These are phyloP conservation scores for Sporisorium sorghi DNA, from an alignment of 1,284 basidiomycete genomes.

Conservation along the genomic window DNA sequence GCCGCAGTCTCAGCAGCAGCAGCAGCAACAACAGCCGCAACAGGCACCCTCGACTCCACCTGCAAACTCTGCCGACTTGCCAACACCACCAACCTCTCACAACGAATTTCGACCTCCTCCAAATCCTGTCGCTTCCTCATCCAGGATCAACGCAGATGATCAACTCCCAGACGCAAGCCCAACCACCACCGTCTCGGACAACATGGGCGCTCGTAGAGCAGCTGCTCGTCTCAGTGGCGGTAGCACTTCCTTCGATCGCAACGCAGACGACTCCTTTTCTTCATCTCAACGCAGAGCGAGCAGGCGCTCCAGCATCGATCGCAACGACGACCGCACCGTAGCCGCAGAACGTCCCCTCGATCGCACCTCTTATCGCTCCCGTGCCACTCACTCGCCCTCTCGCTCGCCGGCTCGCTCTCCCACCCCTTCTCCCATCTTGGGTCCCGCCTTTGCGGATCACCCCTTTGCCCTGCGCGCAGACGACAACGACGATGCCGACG, in stretches of 20 bases:
- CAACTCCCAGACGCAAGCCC: slow-evolving; percentile 36
- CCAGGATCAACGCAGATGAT: slow-evolving; percentile 25
- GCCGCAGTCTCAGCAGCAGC: slow-evolving; percentile 15
- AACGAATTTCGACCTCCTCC: slow-evolving; percentile 45
- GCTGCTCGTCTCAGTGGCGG: slow-evolving; percentile 45
- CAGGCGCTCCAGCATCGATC: slow-evolving; percentile 50
- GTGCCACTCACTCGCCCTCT: slow-evolving; percentile 32
- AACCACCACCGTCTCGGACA: slow-evolving; percentile 46
- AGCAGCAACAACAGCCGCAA: no score
- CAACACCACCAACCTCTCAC: slow-evolving; percentile 59
- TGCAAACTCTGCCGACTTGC: slow-evolving; percentile 26
- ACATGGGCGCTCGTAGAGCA: slow-evolving; percentile 42
- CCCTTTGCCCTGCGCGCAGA: neutral
- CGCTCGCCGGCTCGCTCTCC: slow-evolving; percentile 45
- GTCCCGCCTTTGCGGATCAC: slow-evolving; percentile 34
- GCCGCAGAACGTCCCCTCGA: slow-evolving; percentile 35
- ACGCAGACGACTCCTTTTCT: slow-evolving; percentile 31
- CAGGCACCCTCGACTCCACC: slow-evolving; percentile 31
- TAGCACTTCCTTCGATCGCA: slow-evolving; percentile 39
- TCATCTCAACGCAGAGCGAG: slow-evolving; percentile 38
- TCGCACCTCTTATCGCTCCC: slow-evolving; percentile 37
- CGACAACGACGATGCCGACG: slow-evolving; percentile 20
- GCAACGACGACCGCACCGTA: slow-evolving; percentile 39
- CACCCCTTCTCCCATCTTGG: slow-evolving; percentile 65
- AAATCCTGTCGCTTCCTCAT: slow-evolving; percentile 39